Conservation (phyloP, 805 yeast genomes). For the Schwanniomyces polymorphus region DNA sequence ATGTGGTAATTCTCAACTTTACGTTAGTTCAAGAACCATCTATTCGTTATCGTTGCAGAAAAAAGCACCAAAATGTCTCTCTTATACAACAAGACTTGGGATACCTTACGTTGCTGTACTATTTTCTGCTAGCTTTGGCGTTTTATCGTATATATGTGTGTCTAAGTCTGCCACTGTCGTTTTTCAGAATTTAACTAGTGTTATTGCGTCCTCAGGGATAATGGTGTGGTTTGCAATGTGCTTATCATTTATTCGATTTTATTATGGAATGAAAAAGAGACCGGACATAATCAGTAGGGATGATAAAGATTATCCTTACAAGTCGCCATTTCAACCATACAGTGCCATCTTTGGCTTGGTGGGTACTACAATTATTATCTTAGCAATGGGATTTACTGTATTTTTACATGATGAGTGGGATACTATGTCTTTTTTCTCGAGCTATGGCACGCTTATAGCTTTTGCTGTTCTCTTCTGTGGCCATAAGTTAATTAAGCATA, state of each 20-base stretch:
- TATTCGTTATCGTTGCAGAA: constrained; percentile 47
- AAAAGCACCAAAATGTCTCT: constrained; percentile 62
- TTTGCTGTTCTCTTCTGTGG: constrained; percentile 52
- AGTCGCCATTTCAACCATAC: constrained; percentile 70
- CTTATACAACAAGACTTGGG: constrained; percentile 60
- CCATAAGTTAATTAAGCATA: constrained; percentile 60
- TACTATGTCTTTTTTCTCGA: constrained; percentile 59
- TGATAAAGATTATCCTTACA: constrained; percentile 65
- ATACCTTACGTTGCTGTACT: constrained; percentile 74
- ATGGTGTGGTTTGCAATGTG: constrained; percentile 80
- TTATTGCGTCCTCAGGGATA: constrained; percentile 73
- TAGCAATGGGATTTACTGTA: constrained; percentile 63
- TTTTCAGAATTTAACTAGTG: constrained; percentile 64
- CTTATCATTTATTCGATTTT: constrained; percentile 61
- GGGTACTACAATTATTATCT: constrained; percentile 50
- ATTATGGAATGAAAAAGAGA: constrained; percentile 57
- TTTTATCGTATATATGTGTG: constrained; percentile 61
- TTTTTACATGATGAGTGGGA: constrained; percentile 61
- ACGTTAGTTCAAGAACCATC: constrained; percentile 42
- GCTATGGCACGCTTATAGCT: constrained; percentile 60
- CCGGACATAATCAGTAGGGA: constrained; percentile 66
- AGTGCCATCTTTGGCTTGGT: constrained; percentile 61
- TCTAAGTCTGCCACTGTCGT: constrained; percentile 57
- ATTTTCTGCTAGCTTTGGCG: constrained; percentile 60
- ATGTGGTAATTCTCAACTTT: constrained; percentile 46